These are phyloP conservation scores for Quercus rubra DNA, from an alignment of 306 rosid genomes.

Conservation along the genomic window DNA sequence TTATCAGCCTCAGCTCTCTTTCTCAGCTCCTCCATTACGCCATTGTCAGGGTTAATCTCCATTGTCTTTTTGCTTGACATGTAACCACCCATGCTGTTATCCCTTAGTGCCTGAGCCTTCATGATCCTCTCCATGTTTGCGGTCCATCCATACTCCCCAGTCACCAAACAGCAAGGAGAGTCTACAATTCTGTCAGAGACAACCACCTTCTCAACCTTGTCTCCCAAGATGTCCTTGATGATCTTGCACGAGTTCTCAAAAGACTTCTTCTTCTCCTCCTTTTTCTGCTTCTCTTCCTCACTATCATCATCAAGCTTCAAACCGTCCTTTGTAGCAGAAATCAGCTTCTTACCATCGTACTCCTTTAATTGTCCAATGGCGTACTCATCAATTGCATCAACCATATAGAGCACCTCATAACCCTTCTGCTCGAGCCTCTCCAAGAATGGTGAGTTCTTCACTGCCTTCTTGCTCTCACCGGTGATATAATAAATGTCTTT, in stretches of 20 bases:
- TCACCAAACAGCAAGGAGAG: slow-evolving; percentile 73
- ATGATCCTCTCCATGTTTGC: slow-evolving; percentile 77
- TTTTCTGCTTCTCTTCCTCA: slow-evolving; percentile 57
- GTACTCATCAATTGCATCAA: slow-evolving; percentile 68
- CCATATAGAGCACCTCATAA: slow-evolving; percentile 67
- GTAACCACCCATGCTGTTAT: slow-evolving; percentile 60
- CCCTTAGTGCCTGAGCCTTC: slow-evolving; percentile 75
- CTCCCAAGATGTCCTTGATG: slow-evolving; percentile 60
- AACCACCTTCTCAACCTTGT: slow-evolving; percentile 61
- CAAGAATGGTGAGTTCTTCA: slow-evolving; percentile 69
- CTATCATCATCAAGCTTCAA: slow-evolving; percentile 59
- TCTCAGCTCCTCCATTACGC: slow-evolving; percentile 69
- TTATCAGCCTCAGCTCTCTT: slow-evolving; percentile 65
- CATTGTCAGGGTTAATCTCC: slow-evolving; percentile 75
- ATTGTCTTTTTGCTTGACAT: slow-evolving; percentile 79
- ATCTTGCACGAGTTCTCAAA: slow-evolving; percentile 59
- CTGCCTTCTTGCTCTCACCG: slow-evolving; percentile 71
- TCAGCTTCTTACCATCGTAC: slow-evolving; percentile 64
- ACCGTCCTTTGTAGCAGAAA: slow-evolving; percentile 72
- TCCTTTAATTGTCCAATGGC: slow-evolving; percentile 67
- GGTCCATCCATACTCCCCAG: slow-evolving; percentile 73
- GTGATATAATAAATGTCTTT: slow-evolving; percentile 69
- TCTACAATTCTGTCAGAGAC: slow-evolving; percentile 67
- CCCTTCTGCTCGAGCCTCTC: slow-evolving; percentile 69
- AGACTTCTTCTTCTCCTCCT: slow-evolving; percentile 62